These are phyloP conservation scores for Aplosporella prunicola DNA, from an alignment of 2,329 filamentous ascomycete genomes.

Conservation along the genomic window DNA sequence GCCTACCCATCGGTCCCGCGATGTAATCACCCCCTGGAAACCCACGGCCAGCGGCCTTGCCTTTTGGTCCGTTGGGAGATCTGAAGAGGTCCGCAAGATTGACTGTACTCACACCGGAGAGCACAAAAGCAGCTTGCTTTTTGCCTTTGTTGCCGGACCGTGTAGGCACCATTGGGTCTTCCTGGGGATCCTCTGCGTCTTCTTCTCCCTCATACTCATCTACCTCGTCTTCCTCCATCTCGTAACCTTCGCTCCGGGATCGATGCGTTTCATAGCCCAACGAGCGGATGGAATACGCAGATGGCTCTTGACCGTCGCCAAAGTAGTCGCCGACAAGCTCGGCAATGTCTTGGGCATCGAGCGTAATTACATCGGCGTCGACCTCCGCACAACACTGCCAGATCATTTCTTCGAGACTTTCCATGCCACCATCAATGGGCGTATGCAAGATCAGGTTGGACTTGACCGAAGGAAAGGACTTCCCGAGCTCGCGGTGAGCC, in stretches of 20 bases:
- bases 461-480: slow-evolving; percentile 40
- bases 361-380: slow-evolving; percentile 55
- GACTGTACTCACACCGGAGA: neutral
- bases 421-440: slow-evolving; percentile 45
- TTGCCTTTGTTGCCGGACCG: slow-evolving; percentile 15
- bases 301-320: slow-evolving; percentile 50
- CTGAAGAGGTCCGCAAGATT: slow-evolving; percentile 1
- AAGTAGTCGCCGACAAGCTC: slow-evolving; percentile 61
- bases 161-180: no score
- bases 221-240: slow-evolving; percentile 38
- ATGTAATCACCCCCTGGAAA: neutral
- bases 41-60: neutral
- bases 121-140: slow-evolving; percentile 11
- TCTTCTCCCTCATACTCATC: slow-evolving; percentile 38
- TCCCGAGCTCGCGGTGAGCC: slow-evolving; percentile 26
- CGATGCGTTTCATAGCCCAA: slow-evolving; percentile 45
- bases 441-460: slow-evolving; percentile 52
- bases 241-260: slow-evolving; percentile 17
- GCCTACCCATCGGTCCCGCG: neutral
- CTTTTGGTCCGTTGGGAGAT: neutral
- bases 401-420: slow-evolving; percentile 52
- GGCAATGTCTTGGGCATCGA: slow-evolving; percentile 62
- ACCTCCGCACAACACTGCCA: slow-evolving; percentile 52
- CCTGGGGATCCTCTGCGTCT: slow-evolving; percentile 26
- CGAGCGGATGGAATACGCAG: slow-evolving; percentile 28